Conservation (phyloP, 176 grass and related monocot genomes). For the Lolium rigidum region DNA sequence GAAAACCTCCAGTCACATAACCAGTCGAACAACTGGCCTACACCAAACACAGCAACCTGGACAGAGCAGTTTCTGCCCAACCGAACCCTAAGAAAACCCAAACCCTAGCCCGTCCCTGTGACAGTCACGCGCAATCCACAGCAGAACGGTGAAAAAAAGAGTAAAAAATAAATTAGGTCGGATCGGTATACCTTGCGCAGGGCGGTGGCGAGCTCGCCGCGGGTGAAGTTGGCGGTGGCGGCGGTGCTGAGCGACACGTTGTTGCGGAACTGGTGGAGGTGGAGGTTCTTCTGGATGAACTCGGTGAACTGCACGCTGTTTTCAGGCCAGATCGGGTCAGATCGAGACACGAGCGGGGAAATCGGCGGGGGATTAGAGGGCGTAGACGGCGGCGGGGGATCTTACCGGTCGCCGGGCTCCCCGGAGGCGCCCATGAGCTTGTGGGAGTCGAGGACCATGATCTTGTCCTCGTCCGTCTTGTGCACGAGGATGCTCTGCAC, state of each 20-base stretch:
- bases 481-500: slow-evolving; percentile 84
- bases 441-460: slow-evolving; percentile 94
- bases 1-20: neutral
- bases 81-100: neutral
- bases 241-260: slow-evolving; percentile 85
- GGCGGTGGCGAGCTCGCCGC: slow-evolving; percentile 92
- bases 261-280: slow-evolving; percentile 95
- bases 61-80: neutral
- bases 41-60: neutral
- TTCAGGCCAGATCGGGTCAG: slow-evolving; percentile 33
- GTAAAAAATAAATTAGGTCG: neutral
- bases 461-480: slow-evolving; percentile 94
- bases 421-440: slow-evolving; percentile 99
- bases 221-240: slow-evolving; percentile 94
- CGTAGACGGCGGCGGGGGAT: neutral
- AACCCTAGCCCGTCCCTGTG: neutral
- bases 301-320: slow-evolving; percentile 96
- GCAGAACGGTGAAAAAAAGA: no score
- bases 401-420: slow-evolving; percentile 91
- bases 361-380: neutral
- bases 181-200: slow-evolving; percentile 70
- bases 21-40: neutral
- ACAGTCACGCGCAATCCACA: neutral
- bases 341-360: slow-evolving; percentile 9
- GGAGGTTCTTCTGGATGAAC: slow-evolving; percentile 99